Evolutionary conservation across 2,329 filamentous ascomycete species (phyloP).

Genomic region (Cryoendolithus antarcticus): DNA sequence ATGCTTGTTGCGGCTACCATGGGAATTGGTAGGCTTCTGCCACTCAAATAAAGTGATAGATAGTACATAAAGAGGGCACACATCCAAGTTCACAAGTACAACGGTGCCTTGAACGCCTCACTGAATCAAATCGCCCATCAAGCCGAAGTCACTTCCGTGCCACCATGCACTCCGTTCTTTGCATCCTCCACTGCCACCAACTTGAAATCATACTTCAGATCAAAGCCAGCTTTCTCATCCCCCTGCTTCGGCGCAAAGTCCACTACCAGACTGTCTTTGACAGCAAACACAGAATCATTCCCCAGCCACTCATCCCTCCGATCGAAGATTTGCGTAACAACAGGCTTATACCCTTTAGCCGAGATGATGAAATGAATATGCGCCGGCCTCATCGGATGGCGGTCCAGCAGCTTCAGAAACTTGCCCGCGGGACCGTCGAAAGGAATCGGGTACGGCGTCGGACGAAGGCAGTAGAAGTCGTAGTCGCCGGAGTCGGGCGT

Average conservation of each 20-base stretch:
- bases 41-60: too few species aligned
- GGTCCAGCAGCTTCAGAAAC: constrained; percentile 45
- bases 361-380: constrained; percentile 48
- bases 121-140: too few species aligned
- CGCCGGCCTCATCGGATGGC: constrained; percentile 49
- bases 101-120: too few species aligned
- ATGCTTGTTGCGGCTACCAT: too few species aligned
- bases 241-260: constrained; percentile 43
- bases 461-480: constrained; percentile 30
- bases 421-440: constrained; percentile 46
- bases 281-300: constrained; percentile 48
- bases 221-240: constrained; percentile 40
- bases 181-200: constrained; percentile 4
- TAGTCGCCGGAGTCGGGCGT: constrained; percentile 56
- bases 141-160: constrained; percentile 1
- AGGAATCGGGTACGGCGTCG: constrained; percentile 41
- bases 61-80: too few species aligned
- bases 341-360: constrained; percentile 48
- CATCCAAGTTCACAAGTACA: too few species aligned
- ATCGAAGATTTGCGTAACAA: constrained; percentile 72
- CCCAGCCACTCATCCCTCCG: constrained; percentile 48
- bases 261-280: constrained; percentile 48
- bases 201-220: constrained; percentile 37
- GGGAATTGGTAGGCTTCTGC: too few species aligned
- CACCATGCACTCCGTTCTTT: constrained; percentile 5